A percentile compares a stretch with the other conserved stretches of the same genome.
Evolutionary conservation across 176 grass and related monocot genomes (phyloP).

Genomic region (Chrysopogon serrulatus): DNA sequence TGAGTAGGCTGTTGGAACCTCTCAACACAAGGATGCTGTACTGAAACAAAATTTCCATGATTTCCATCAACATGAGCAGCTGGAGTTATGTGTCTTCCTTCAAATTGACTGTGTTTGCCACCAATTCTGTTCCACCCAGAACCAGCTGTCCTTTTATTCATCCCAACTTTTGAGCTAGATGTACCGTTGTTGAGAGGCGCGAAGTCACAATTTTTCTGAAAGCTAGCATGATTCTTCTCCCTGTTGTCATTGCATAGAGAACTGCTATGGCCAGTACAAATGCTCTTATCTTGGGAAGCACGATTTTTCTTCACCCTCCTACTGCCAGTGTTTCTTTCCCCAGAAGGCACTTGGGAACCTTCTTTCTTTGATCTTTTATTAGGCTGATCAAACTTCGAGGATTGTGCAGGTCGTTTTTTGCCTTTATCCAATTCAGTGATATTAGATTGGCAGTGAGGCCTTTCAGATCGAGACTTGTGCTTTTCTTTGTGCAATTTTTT

Average conservation of each 20-base stretch:
- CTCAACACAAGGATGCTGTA: neutral
- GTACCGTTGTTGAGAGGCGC: neutral
- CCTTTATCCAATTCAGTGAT: neutral
- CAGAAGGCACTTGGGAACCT: neutral
- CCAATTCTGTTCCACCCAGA: neutral
- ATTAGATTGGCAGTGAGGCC: neutral
- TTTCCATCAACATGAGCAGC: neutral
- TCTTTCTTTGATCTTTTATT: constrained; percentile 35
- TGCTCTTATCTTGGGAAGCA: neutral
- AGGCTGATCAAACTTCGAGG: constrained; percentile 21
- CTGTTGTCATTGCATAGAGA: neutral
- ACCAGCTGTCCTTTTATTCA: neutral
- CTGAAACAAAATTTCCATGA: neutral
- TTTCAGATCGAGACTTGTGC: neutral
- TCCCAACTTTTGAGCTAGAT: neutral
- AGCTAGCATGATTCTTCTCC: neutral
- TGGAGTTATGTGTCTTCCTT: constrained; percentile 8
- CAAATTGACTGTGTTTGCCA: constrained; percentile 2
- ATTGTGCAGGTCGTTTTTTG: constrained; percentile 20
- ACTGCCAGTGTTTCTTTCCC: neutral
- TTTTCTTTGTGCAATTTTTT: constrained; percentile 22
- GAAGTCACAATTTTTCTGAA: neutral
- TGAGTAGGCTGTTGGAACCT: neutral
- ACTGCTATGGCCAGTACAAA: neutral
- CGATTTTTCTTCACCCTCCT: neutral